Evolutionary conservation across 2,329 filamentous ascomycete species (phyloP).

Genomic region (Microcyclospora tardicrescens): DNA sequence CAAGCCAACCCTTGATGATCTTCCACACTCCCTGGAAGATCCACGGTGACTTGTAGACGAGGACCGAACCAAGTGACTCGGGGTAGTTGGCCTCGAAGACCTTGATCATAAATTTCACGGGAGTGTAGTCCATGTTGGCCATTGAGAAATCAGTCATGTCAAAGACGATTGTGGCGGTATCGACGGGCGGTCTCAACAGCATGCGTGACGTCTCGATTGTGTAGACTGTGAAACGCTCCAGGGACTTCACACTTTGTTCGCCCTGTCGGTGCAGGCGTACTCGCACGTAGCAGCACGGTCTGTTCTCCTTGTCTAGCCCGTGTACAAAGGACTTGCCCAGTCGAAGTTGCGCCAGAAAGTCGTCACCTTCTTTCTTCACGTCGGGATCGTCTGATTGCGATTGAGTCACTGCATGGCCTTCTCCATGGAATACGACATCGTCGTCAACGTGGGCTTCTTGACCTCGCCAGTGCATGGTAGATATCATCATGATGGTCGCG

Average conservation of each 20-base stretch:
- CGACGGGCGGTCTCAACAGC: slow-evolving; percentile 63
- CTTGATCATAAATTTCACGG: slow-evolving; percentile 98
- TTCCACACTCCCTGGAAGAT: slow-evolving; percentile 96
- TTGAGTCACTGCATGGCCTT: slow-evolving; percentile 51
- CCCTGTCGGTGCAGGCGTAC: slow-evolving; percentile 69
- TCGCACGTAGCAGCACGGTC: slow-evolving; percentile 77
- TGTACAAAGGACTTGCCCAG: slow-evolving; percentile 92
- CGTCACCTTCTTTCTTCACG: slow-evolving; percentile 55
- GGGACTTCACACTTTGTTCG: slow-evolving; percentile 66
- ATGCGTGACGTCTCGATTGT: slow-evolving; percentile 89
- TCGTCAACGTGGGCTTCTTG: slow-evolving; percentile 78
- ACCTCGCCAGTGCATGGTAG: slow-evolving; percentile 83
- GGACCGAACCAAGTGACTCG: slow-evolving; percentile 74
- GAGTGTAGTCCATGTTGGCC: slow-evolving; percentile 96
- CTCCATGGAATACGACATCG: slow-evolving; percentile 69
- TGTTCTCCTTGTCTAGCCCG: slow-evolving; percentile 67
- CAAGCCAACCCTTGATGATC: slow-evolving; percentile 89
- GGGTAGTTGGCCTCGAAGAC: slow-evolving; percentile 99
- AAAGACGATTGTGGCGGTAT: slow-evolving; percentile 88
- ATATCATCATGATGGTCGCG: slow-evolving; percentile 85
- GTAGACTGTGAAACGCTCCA: slow-evolving; percentile 87
- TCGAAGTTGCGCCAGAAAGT: slow-evolving; percentile 71
- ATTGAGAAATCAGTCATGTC: slow-evolving; percentile 91
- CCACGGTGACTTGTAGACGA: slow-evolving; percentile 96
- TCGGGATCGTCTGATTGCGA: slow-evolving; percentile 45